phyloP scores from a whole-genome alignment of 2,329 filamentous ascomycete species.

The Boeremia exigua region DNA sequence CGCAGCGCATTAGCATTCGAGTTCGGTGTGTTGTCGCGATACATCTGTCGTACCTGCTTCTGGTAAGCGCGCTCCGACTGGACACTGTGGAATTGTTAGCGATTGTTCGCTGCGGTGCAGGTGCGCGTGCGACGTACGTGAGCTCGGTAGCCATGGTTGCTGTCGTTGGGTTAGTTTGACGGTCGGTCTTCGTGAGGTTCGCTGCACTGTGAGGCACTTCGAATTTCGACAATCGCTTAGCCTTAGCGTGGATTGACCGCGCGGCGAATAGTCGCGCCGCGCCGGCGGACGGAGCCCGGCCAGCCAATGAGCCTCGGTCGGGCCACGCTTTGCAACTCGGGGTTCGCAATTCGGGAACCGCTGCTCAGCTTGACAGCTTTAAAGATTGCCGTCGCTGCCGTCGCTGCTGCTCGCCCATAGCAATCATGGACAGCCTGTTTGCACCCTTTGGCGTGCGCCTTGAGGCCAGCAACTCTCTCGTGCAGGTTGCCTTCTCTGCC shows the following conservation, averaged over 20 bases:
- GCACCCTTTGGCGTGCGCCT: slow-evolving; percentile 40
- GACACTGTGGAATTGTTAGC: slow-evolving; percentile 73
- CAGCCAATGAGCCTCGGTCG: slow-evolving; percentile 16
- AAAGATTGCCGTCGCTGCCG: not conserved
- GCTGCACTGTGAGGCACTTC: slow-evolving; percentile 22
- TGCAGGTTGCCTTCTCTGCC: slow-evolving; percentile 35
- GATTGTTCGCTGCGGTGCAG: slow-evolving; percentile 6
- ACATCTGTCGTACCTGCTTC: slow-evolving; percentile 62
- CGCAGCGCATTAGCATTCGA: slow-evolving; percentile 40
- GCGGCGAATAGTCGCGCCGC: slow-evolving; percentile 1
- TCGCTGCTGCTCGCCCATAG: not conserved
- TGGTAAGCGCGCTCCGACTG: slow-evolving; percentile 99
- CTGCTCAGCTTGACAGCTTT: not conserved
- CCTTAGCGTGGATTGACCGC: slow-evolving; percentile 2
- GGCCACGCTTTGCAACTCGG: slow-evolving; percentile 12
- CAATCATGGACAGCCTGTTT: slow-evolving; percentile 15
- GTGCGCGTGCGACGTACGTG: slow-evolving; percentile 42
- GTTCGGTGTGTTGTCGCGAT: slow-evolving; percentile 13
- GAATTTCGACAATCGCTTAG: slow-evolving; percentile 27
- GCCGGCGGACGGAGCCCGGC: not conserved
- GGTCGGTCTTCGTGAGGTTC: slow-evolving; percentile 31
- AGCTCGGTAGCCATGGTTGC: slow-evolving; percentile 54
- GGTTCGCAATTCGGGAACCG: slow-evolving; percentile 7
- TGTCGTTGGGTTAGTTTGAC: slow-evolving; percentile 45
- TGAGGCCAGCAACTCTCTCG: slow-evolving; percentile 36